Evolutionary conservation across 805 yeast species (phyloP), one percentile per base, ranked within the genome.

Genomic region (Saccharomycopsis olivae): DNA sequence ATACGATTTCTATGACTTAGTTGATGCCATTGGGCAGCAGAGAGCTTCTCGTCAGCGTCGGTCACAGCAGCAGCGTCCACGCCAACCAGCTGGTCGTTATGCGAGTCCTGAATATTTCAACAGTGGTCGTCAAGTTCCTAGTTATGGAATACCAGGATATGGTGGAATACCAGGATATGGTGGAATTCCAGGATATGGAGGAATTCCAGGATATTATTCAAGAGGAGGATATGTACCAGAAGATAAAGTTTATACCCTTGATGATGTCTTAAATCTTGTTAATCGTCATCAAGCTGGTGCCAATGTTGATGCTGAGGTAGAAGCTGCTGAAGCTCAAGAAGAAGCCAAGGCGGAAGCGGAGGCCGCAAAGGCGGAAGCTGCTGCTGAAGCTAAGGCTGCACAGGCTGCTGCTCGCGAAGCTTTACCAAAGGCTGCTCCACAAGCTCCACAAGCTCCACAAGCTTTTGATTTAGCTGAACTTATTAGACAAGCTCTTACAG

Each of bases 291-390:
- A 19, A 16, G 18, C 24, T n/a, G 20, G 29, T 28, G 38, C 34
- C 15, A 40, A 42, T 8, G 15, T 17, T 13, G 25, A 11, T 5
- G 36, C 36, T 3, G 21, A 27, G 20, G 40, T 16, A 39, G 33
- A 43, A 21, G 46, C 46, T 29, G 36, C 29, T 14, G 42, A 35
- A 5, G 37, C 25, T 29, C 34, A 19, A n/a, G 39, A 39, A 17
- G 43, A 44, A 44, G 45, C 45, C 36, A 29, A 43, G 21, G 35
- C 18, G 6, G 36, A 44, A 14, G 32, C 32, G 33, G 27, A 50
- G 9, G 58, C 54, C n/a, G 47, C 40, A 17, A 17, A 20, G 13
- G 41, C 23, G 32, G 37, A 37, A 28, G 35, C 27, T 16, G 38
- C 35, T 5, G 35, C 39, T n/a, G 46, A 38, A 20, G 37, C 39